Evolutionary conservation across 2,329 filamentous ascomycete species (phyloP), one percentile per base, ranked within the genome.

Genomic region (Macrophomina tecta): DNA sequence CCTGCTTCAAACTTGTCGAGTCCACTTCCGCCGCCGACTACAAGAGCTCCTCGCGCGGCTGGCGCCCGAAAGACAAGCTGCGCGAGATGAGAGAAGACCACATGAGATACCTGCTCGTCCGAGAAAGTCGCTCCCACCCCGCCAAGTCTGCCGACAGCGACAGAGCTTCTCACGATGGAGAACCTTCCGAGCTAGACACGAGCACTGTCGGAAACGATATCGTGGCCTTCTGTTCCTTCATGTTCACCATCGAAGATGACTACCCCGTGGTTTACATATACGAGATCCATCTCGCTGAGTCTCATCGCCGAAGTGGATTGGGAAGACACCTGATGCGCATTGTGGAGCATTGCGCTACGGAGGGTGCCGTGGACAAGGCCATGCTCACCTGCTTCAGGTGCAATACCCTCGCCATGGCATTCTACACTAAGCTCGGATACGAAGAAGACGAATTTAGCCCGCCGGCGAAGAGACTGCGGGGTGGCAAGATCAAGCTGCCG

Each of bases 381-480:
- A 93, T 93, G 91, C 80, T 93, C 72, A 92, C 90, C 1, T 91
- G 90, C 73, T 93, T 92, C 73, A 77, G 84, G 62, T 82, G 82
- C 68, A 93, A 93, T 73, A 70, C 77, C 38, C 77, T 77, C 2
- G 91, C 85, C 0, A 78, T 85, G 48, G 73, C 70, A 2, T 90
- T 92, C 71, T 93, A 93, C 76, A 76, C 81, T 55, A 85, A 81
- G 68, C 75, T 87, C 12, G 90, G 90, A 3, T 89, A 84, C 70
- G 71, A 52, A 11, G 79, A 82, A 67, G 86, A 89, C 72, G 82
- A 82, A 62, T 82, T 78, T 68, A 86, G 83, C 16, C 87, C 86
- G 1, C 74, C 72, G 23, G 82, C 85, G 63, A 81, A 81, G 67
- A 78, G 72, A 60, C 72, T 86, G 67, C 77, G 85, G 69, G 82